These are phyloP conservation scores for Aspergillus udagawae DNA, from an alignment of 2,329 filamentous ascomycete species.

Conservation along the genomic window DNA sequence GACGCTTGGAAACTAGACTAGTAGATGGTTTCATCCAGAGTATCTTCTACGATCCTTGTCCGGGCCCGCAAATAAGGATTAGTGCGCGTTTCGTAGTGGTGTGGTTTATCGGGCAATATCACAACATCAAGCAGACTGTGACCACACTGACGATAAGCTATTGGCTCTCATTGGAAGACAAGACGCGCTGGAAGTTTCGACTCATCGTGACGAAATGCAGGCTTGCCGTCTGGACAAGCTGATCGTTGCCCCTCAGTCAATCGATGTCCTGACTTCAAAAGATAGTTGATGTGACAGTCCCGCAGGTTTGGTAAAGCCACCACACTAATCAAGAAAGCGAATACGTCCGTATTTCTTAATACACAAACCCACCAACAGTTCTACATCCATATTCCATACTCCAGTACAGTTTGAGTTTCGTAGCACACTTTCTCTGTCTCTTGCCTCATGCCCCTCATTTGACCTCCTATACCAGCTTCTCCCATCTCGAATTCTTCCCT, in stretches of 20 bases:
- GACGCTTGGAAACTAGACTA: background rate
- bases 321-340: too few relatives aligned
- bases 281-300: background rate
- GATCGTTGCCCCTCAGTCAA: background rate
- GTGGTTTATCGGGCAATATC: background rate
- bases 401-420: background rate
- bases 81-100: background rate
- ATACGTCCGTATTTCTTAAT: background rate
- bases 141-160: background rate
- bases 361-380: too few relatives aligned
- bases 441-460: background rate
- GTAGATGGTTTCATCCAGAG: background rate
- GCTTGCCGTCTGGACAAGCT: background rate
- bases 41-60: background rate
- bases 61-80: background rate
- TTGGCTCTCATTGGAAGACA: conserved; percentile 11
- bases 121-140: conserved; percentile 3
- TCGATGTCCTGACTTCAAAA: background rate
- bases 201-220: background rate
- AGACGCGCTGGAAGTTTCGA: conserved; percentile 13
- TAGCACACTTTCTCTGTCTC: background rate
- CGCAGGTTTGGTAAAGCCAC: background rate
- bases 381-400: too few relatives aligned
- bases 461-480: background rate
- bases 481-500: background rate